Percentiles rank a stretch among this genome's conserved stretches.
phyloP scores from a whole-genome alignment of 140 eudicot species.

The Senecio squalidus region DNA sequence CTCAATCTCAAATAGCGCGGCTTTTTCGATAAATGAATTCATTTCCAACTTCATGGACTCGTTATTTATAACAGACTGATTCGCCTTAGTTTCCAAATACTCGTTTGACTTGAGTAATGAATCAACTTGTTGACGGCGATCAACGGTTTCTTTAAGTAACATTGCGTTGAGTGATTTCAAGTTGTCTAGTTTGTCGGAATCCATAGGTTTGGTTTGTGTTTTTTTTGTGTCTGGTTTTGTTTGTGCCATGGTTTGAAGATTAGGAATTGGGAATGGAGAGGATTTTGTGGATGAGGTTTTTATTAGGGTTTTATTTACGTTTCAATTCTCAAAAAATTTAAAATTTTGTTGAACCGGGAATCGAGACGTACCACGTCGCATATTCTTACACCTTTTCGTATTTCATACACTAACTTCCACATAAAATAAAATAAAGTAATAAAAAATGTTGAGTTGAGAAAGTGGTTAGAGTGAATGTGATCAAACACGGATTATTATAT shows the following conservation, averaged over 20 bases:
- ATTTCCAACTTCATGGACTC: constrained; percentile 30
- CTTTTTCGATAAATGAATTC: constrained; percentile 27
- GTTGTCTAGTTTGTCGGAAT: constrained; percentile 15
- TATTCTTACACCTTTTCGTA: too few species aligned
- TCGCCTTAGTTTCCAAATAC: constrained; percentile 39
- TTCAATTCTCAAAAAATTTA: too few species aligned
- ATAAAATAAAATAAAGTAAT: too few species aligned
- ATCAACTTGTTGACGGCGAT: constrained; percentile 62
- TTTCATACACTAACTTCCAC: too few species aligned
- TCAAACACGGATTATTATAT: too few species aligned
- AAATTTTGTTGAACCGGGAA: too few species aligned
- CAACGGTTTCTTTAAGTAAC: constrained; percentile 58
- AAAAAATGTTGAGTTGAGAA: too few species aligned
- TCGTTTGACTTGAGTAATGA: constrained; percentile 32
- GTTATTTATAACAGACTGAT: constrained; percentile 33
- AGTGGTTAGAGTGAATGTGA: too few species aligned
- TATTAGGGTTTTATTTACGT: too few species aligned
- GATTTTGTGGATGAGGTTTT: neutral
- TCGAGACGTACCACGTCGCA: too few species aligned
- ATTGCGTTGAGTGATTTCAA: constrained; percentile 54
- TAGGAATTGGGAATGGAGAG: neutral
- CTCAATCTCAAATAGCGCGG: constrained; percentile 42
- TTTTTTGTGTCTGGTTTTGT: neutral
- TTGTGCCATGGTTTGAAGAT: neutral
- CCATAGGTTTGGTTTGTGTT: constrained; percentile 1